phyloP scores from a whole-genome alignment of 495 filamentous ascomycete genomes.

The Penicillium silybi region DNA sequence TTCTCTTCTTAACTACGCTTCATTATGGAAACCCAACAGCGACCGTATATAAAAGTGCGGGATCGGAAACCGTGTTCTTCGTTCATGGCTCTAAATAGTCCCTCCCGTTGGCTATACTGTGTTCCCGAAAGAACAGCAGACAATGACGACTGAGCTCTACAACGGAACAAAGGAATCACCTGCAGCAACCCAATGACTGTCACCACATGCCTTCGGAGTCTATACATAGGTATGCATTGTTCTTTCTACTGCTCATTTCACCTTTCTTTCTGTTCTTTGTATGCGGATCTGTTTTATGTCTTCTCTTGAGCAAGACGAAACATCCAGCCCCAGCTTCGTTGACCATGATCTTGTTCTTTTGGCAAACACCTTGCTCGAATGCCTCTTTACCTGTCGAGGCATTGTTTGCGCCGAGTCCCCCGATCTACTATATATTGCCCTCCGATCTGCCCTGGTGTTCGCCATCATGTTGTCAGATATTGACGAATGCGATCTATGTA shows the following conservation, averaged over 20 bases:
- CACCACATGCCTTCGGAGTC: not conserved
- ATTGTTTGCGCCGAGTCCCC: not conserved
- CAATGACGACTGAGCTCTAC: not conserved
- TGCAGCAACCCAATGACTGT: constrained; percentile 29
- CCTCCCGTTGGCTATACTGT: not conserved
- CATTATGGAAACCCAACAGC: not conserved
- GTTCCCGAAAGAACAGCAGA: not conserved
- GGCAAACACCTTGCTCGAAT: constrained; percentile 1
- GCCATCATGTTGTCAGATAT: not conserved
- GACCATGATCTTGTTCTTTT: constrained; percentile 14
- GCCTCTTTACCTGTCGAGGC: not conserved
- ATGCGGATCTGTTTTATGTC: not conserved
- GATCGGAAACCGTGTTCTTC: not conserved
- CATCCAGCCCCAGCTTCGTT: constrained; percentile 2
- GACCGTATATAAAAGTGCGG: not conserved
- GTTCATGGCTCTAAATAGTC: not conserved
- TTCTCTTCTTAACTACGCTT: not conserved
- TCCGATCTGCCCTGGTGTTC: not conserved
- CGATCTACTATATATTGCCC: not conserved
- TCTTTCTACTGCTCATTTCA: not conserved
- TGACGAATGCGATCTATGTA: not conserved
- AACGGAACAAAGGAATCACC: constrained; percentile 11
- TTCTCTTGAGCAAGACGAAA: not conserved
- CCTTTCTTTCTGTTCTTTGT: not conserved
- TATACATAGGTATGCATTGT: not conserved